phyloP scores from a whole-genome alignment of 2,329 filamentous ascomycete species.

The Tolypocladium amazonense region DNA sequence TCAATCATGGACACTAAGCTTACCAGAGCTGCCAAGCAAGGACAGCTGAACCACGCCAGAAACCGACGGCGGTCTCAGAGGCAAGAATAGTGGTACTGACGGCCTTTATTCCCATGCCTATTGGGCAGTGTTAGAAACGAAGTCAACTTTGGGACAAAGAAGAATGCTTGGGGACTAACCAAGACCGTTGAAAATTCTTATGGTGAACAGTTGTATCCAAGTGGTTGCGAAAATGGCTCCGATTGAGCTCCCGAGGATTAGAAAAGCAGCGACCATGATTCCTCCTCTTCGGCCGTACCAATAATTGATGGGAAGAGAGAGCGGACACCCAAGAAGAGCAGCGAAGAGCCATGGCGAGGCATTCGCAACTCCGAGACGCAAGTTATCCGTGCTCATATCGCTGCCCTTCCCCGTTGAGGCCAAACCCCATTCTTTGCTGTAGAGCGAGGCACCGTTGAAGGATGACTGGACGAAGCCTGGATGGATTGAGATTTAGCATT shows the following conservation, averaged over 20 bases:
- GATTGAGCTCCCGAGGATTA: constrained; percentile 28
- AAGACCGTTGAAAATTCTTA: constrained; percentile 27
- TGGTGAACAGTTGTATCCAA: constrained; percentile 22
- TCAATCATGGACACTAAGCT: background rate
- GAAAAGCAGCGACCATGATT: constrained; percentile 25
- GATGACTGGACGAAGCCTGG: constrained; percentile 31
- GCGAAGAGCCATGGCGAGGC: constrained; percentile 28
- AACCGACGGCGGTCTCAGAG: constrained; percentile 33
- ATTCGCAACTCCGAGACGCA: constrained; percentile 28
- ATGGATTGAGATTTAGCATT: background rate
- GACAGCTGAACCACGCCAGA: constrained; percentile 36
- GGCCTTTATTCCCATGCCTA: constrained; percentile 37
- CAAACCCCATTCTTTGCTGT: constrained; percentile 11
- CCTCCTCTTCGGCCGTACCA: constrained; percentile 28
- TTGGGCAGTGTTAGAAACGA: background rate
- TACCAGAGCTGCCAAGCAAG: constrained; percentile 36
- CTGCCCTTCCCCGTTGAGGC: background rate
- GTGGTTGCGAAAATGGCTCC: constrained; percentile 20
- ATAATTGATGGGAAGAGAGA: constrained; percentile 30
- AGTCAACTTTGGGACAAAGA: too few species aligned
- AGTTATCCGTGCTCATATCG: constrained; percentile 14
- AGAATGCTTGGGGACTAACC: constrained; percentile 13
- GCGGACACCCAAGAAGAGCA: constrained; percentile 25
- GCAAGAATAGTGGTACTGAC: constrained; percentile 36
- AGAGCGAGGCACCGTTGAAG: constrained; percentile 29